Evolutionary conservation across 2,329 filamentous ascomycete genomes (phyloP).

Genomic region (Pseudogymnoascus sp.): DNA sequence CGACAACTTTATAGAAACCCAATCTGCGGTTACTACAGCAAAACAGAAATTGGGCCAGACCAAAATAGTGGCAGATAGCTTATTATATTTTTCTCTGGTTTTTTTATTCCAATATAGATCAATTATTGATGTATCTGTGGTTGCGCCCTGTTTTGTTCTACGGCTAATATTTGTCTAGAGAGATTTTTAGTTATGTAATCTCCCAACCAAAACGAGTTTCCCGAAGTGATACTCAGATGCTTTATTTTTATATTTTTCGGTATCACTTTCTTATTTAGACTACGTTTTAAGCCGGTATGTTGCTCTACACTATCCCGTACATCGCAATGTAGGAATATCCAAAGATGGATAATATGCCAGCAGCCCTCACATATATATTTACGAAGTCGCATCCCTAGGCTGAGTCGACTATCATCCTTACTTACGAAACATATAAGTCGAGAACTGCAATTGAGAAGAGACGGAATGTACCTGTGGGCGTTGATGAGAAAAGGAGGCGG

Average conservation of each 20-base stretch:
- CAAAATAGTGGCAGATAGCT: not conserved
- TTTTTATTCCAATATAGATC: not conserved
- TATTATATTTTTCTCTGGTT: not conserved
- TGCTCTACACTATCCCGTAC: no score
- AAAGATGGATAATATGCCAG: no score
- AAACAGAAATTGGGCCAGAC: not conserved
- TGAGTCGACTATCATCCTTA: no score
- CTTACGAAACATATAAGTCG: no score
- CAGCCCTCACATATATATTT: no score
- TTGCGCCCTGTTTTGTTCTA: not conserved
- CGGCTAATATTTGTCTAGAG: not conserved
- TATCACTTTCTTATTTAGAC: no score
- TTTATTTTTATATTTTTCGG: not conserved
- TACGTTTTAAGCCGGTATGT: no score
- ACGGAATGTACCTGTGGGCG: no score
- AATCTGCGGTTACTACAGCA: not conserved
- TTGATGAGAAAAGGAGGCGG: no score
- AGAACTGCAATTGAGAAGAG: no score
- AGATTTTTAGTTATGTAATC: not conserved
- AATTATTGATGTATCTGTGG: not conserved
- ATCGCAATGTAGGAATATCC: no score
- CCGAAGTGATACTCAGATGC: not conserved
- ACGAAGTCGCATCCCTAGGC: no score
- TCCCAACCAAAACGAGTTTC: not conserved
- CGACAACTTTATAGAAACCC: not conserved